phyloP scores from a whole-genome alignment of 192 early-diverging fungal genomes.

The Coemansia sp. region DNA sequence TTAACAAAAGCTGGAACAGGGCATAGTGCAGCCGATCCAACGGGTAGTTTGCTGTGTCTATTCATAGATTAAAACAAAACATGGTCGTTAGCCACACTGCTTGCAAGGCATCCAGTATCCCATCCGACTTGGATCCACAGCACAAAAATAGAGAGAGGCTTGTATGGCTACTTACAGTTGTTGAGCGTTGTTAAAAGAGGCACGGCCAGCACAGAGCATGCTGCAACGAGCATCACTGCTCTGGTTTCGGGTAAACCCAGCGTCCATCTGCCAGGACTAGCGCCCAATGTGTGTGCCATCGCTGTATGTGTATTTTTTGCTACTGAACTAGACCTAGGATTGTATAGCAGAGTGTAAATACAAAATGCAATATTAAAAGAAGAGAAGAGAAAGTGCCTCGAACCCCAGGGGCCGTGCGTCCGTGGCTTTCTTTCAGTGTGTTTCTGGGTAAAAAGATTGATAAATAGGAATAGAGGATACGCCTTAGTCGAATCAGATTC shows the following conservation, averaged over 20 bases:
- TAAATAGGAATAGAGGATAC: no score
- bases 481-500: no score
- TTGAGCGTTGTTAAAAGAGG: slow-evolving; percentile 36
- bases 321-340: no score
- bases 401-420: no score
- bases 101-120: background rate
- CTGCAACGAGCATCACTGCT: slow-evolving; percentile 18
- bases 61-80: background rate
- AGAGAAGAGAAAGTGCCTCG: no score
- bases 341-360: no score
- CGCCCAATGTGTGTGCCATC: no score
- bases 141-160: background rate
- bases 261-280: background rate
- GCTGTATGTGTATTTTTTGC: no score
- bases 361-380: no score
- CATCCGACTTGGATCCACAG: background rate
- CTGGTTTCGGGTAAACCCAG: slow-evolving; percentile 15
- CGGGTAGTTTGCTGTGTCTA: slow-evolving; percentile 35
- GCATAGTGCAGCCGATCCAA: slow-evolving; percentile 44
- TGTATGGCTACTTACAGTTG: slow-evolving; percentile 18
- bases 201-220: slow-evolving; percentile 26
- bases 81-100: background rate
- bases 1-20: slow-evolving; percentile 40
- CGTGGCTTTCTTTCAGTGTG: no score
- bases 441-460: no score